phyloP scores from a whole-genome alignment of 495 filamentous ascomycete species.

The Penicillium lividum region DNA sequence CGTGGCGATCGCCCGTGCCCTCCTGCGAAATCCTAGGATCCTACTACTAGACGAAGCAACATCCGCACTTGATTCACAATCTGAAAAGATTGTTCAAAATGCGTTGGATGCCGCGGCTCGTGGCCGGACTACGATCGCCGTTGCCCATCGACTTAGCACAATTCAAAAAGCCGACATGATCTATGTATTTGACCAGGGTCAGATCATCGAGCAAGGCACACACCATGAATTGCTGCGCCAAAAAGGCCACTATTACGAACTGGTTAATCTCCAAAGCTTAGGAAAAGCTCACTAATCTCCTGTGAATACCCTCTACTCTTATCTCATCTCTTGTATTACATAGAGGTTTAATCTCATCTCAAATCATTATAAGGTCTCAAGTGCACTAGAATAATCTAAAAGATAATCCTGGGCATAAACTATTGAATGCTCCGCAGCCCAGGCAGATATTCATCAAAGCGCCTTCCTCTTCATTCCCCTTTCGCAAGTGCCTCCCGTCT shows the following conservation, averaged over 20 bases:
- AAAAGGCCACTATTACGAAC: conserved; percentile 71
- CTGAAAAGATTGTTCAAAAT: conserved; percentile 79
- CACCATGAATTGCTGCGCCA: conserved; percentile 66
- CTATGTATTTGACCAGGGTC: conserved; percentile 78
- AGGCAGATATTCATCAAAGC: background rate
- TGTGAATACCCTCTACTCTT: background rate
- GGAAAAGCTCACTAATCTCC: conserved; percentile 52
- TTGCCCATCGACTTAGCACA: conserved; percentile 75
- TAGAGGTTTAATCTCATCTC: background rate
- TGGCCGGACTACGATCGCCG: conserved; percentile 76
- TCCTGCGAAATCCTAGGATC: conserved; percentile 69
- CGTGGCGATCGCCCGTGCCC: conserved; percentile 72
- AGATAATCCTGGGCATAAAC: too few relatives aligned
- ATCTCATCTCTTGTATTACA: background rate
- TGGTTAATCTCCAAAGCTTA: conserved; percentile 78
- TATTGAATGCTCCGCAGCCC: too few relatives aligned
- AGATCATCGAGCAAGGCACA: conserved; percentile 70
- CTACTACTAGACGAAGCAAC: conserved; percentile 83
- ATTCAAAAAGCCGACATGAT: conserved; percentile 84
- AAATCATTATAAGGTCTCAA: background rate
- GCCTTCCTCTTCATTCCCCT: background rate
- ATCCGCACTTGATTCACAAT: conserved; percentile 76
- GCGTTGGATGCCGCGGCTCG: conserved; percentile 73
- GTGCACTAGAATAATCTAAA: too few relatives aligned
- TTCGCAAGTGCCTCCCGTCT: conserved; percentile 45